A percentile compares a stretch with the other conserved stretches of the same genome.
Evolutionary conservation across 23 red algal species (phyloP).

Genomic region (Pyropia yezoensis): DNA sequence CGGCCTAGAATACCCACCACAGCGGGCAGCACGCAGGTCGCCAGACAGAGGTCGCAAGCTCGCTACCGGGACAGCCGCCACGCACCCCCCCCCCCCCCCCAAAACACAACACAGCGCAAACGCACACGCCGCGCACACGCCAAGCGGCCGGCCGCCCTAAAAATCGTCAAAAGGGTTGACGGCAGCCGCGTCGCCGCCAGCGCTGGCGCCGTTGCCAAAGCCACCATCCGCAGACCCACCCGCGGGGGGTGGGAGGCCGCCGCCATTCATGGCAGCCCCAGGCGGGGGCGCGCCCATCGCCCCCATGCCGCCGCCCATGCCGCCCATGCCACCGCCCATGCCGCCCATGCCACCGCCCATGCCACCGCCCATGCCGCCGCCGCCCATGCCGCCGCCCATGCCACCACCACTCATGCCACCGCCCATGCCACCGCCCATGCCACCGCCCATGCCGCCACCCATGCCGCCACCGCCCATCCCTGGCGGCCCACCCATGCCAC

Average conservation of each 20-base stretch:
- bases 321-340: slow-evolving; percentile 8
- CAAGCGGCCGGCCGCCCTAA: no score
- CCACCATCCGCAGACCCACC: not conserved
- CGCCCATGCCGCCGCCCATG: slow-evolving; percentile 6
- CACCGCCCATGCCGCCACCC: slow-evolving; percentile 19
- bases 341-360: slow-evolving; percentile 19
- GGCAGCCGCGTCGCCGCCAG: slow-evolving; percentile 1
- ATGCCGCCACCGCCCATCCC: slow-evolving; percentile 25
- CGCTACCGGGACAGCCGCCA: no score
- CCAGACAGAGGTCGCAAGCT: no score
- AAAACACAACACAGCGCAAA: no score
- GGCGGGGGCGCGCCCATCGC: slow-evolving; percentile 11
- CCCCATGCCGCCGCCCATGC: slow-evolving; percentile 24
- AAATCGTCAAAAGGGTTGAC: no score
- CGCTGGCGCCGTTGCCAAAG: not conserved
- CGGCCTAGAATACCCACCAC: no score
- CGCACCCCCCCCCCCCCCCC: no score
- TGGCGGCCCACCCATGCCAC: not conserved
- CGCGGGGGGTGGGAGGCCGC: not conserved
- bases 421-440: slow-evolving; percentile 5
- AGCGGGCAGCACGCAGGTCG: no score
- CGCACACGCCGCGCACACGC: no score
- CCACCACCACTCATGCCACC: slow-evolving; percentile 23
- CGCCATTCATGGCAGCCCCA: slow-evolving; percentile 26
- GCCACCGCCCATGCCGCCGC: slow-evolving; percentile 14